Evolutionary conservation across 2,329 filamentous ascomycete genomes (phyloP).

Genomic region (Aspergillus pseudotamarii): DNA sequence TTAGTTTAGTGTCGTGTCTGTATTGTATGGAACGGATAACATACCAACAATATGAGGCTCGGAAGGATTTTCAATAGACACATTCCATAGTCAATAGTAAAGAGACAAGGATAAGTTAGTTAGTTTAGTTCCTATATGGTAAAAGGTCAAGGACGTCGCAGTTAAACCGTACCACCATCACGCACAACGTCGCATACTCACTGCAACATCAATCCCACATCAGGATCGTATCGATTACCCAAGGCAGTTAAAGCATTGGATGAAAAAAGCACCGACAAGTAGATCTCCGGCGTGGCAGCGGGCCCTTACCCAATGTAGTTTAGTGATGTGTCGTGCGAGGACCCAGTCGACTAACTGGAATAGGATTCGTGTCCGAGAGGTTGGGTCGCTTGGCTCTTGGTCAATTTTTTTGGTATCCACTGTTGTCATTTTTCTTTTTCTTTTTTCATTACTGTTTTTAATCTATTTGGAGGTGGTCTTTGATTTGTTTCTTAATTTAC

Average conservation of each 20-base stretch:
- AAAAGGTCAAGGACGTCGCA: background rate
- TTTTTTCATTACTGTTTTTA: background rate
- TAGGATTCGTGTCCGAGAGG: slow-evolving; percentile 15
- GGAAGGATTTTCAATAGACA: background rate
- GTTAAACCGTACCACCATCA: background rate
- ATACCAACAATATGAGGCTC: background rate
- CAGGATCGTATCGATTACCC: slow-evolving; percentile 18
- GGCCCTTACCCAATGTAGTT: slow-evolving; percentile 12
- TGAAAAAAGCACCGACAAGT: slow-evolving; percentile 9
- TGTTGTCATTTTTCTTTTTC: background rate
- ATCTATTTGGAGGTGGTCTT: background rate
- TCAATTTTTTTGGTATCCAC: background rate
- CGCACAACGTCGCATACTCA: background rate
- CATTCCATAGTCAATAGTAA: background rate
- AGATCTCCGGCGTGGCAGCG: slow-evolving; percentile 25
- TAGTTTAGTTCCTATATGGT: background rate
- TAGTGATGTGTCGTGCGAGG: slow-evolving; percentile 16
- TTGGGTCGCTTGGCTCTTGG: background rate
- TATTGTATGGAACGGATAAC: background rate
- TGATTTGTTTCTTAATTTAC: slow-evolving; percentile 7
- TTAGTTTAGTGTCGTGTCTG: no score
- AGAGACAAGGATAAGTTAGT: no score
- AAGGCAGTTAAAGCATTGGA: slow-evolving; percentile 7
- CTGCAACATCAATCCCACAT: slow-evolving; percentile 6
- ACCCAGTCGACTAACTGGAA: slow-evolving; percentile 17